phyloP scores from a whole-genome alignment of 2,329 filamentous ascomycete species.

The Xylariaceae sp. region DNA sequence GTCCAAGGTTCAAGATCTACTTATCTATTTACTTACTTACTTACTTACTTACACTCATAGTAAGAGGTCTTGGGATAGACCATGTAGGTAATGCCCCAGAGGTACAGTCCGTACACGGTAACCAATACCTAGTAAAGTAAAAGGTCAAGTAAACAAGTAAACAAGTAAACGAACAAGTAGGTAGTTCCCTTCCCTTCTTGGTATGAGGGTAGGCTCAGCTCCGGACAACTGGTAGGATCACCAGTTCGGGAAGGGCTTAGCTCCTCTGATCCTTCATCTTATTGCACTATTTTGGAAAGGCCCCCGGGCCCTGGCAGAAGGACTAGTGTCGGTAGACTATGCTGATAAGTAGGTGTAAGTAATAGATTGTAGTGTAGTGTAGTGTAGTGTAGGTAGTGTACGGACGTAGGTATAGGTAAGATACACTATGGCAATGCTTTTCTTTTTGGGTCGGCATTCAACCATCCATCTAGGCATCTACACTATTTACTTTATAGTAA shows the following conservation, averaged over 20 bases:
- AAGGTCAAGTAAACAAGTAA: too few relatives aligned
- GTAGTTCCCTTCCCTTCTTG: too few relatives aligned
- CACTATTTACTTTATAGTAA: too few relatives aligned
- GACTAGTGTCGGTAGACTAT: constrained; percentile 5
- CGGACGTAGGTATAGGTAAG: neutral
- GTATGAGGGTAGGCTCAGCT: constrained; percentile 16
- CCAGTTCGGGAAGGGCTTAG: constrained; percentile 11
- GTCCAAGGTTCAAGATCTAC: neutral
- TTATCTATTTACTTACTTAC: neutral
- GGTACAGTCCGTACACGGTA: too few relatives aligned
- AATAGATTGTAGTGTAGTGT: too few relatives aligned
- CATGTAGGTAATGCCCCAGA: too few relatives aligned
- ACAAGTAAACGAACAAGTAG: too few relatives aligned
- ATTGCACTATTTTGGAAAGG: constrained; percentile 13
- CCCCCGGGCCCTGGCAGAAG: constrained; percentile 5
- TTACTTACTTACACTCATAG: too few relatives aligned
- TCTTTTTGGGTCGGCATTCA: neutral
- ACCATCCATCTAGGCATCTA: too few relatives aligned
- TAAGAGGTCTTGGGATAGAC: too few relatives aligned
- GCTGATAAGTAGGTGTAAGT: neutral
- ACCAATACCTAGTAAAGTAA: too few relatives aligned
- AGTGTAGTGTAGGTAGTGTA: neutral
- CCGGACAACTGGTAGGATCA: constrained; percentile 11
- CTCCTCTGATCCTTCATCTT: constrained; percentile 11
- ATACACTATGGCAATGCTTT: neutral